Percentiles rank a stretch among this genome's conserved stretches.
Conservation (phyloP, 2,329 filamentous ascomycete genomes). For the Aureobasidium vineae region DNA sequence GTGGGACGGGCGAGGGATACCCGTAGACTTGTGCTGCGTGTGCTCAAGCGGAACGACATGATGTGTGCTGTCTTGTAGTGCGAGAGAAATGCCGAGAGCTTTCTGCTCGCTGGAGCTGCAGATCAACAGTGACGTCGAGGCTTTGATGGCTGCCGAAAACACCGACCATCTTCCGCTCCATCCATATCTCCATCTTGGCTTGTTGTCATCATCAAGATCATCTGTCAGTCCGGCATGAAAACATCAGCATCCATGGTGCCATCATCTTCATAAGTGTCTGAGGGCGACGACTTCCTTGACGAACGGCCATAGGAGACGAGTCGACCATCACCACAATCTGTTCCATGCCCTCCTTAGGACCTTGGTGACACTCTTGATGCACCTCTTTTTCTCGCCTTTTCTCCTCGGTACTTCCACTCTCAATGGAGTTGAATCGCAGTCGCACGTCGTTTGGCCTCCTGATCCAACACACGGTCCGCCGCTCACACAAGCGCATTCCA, state of each 20-base stretch:
- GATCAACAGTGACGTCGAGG: constrained; percentile 13
- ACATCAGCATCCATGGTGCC: background rate
- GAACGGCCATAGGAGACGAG: background rate
- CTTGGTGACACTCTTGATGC: background rate
- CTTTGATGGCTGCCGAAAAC: background rate
- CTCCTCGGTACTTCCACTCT: background rate
- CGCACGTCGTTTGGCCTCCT: background rate
- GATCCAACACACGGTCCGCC: background rate
- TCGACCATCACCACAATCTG: background rate
- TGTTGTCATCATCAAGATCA: background rate
- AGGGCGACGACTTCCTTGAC: background rate
- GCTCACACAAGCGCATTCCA: constrained; percentile 1
- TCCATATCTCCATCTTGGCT: background rate
- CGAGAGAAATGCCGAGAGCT: constrained; percentile 5
- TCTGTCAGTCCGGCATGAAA: background rate
- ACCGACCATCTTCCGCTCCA: background rate
- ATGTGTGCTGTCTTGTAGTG: background rate
- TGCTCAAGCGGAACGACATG: constrained; percentile 24
- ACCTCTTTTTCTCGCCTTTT: background rate
- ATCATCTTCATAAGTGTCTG: too few species aligned
- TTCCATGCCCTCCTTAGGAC: background rate
- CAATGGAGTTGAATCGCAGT: too few species aligned
- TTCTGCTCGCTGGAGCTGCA: background rate
- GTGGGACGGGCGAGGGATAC: background rate
- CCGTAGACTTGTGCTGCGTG: constrained; percentile 18